Evolutionary conservation across 2,329 filamentous ascomycete species (phyloP).

Genomic region (Whalleya microplaca): DNA sequence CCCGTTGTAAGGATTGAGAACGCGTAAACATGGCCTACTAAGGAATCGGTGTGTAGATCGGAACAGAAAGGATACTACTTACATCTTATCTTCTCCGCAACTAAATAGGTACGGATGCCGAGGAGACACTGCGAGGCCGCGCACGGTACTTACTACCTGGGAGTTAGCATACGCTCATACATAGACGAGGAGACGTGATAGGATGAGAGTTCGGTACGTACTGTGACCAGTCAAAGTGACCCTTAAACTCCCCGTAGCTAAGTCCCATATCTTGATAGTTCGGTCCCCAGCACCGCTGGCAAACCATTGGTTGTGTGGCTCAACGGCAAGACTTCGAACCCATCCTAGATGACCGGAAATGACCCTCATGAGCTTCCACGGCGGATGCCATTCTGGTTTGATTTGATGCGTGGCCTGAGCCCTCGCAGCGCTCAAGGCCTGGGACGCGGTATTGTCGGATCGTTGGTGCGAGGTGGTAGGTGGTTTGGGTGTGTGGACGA

Average conservation of each 20-base stretch:
- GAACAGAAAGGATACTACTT: not conserved
- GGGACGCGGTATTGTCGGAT: slow-evolving; percentile 16
- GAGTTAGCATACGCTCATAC: not conserved
- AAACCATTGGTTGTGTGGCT: slow-evolving; percentile 98
- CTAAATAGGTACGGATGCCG: slow-evolving; percentile 97
- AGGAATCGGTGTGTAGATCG: not conserved
- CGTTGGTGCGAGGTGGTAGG: slow-evolving; percentile 22
- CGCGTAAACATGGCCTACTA: too few species aligned
- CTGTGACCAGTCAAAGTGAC: slow-evolving; percentile 90
- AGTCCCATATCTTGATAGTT: slow-evolving; percentile 98
- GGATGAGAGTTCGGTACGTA: slow-evolving; percentile 72
- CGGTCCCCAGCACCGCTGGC: slow-evolving; percentile 92
- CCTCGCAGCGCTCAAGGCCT: slow-evolving; percentile 37
- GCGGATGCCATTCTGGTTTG: slow-evolving; percentile 93
- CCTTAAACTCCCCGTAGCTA: slow-evolving; percentile 82
- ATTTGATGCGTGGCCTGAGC: slow-evolving; percentile 49
- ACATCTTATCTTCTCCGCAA: slow-evolving; percentile 97
- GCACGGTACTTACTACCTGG: slow-evolving; percentile 68
- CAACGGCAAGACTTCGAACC: slow-evolving; percentile 87
- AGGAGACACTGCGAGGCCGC: slow-evolving; percentile 88
- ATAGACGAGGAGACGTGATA: slow-evolving; percentile 39
- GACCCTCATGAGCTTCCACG: slow-evolving; percentile 98
- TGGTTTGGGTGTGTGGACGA: slow-evolving; percentile 39
- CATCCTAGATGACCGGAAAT: slow-evolving; percentile 96
- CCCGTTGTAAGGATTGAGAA: too few species aligned